Evolutionary conservation across 129 eudicot genomes (phyloP).

Genomic region (Escallonia herrerae): DNA sequence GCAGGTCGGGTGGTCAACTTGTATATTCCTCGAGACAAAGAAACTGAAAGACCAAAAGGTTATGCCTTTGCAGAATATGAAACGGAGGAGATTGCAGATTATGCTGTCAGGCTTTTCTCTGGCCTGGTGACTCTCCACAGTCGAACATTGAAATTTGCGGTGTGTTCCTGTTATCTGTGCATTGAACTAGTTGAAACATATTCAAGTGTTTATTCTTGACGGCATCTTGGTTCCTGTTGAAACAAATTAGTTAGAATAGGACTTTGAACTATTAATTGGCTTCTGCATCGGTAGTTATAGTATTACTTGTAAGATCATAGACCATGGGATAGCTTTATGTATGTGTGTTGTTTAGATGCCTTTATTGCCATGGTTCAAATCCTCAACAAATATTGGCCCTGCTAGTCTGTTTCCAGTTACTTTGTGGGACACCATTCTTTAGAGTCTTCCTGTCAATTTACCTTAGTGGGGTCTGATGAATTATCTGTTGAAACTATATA

Average conservation of each 20-base stretch:
- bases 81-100: constrained; percentile 69
- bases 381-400: too few relatives aligned
- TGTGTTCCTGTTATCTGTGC: constrained; percentile 14
- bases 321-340: too few relatives aligned
- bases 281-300: background rate
- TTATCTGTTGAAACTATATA: background rate
- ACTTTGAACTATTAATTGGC: background rate
- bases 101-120: constrained; percentile 83
- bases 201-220: background rate
- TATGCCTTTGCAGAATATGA: constrained; percentile 94
- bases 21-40: constrained; percentile 53
- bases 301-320: background rate
- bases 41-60: constrained; percentile 84
- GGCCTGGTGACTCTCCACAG: constrained; percentile 72
- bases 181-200: constrained; percentile 2
- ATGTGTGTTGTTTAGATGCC: background rate
- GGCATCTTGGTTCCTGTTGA: background rate
- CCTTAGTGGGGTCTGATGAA: background rate
- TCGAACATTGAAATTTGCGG: constrained; percentile 81
- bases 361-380: too few relatives aligned
- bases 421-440: background rate
- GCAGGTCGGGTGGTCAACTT: constrained; percentile 85
- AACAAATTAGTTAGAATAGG: background rate
- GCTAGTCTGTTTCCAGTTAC: too few relatives aligned
- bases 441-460: background rate